Percentiles rank a stretch among this genome's conserved stretches.
phyloP scores from a whole-genome alignment of 2,329 filamentous ascomycete genomes.

The Eurotiales sp. region DNA sequence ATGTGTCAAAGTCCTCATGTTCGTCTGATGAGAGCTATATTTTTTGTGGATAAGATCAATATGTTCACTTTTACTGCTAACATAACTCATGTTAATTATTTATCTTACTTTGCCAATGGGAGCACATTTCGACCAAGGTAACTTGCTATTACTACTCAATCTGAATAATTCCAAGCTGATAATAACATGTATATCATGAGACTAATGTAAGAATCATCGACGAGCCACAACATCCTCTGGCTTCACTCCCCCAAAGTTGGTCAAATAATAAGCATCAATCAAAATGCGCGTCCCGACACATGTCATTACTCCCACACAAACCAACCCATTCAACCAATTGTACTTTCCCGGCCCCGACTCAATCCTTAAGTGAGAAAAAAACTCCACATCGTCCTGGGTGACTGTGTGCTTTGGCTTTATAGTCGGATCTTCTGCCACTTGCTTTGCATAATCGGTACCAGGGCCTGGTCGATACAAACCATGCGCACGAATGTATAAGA shows the following conservation, averaged over 20 bases:
- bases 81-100: too few relatives aligned
- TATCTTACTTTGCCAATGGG: too few relatives aligned
- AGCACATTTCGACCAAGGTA: too few relatives aligned
- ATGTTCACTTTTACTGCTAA: background rate
- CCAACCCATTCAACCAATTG: slow-evolving; percentile 26
- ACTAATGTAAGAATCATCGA: background rate
- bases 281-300: slow-evolving; percentile 21
- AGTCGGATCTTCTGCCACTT: slow-evolving; percentile 17
- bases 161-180: background rate
- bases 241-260: slow-evolving; percentile 19
- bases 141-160: background rate
- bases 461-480: slow-evolving; percentile 24
- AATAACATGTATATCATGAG: background rate
- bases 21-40: too few relatives aligned
- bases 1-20: too few relatives aligned
- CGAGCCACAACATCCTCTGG: slow-evolving; percentile 20
- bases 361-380: slow-evolving; percentile 24
- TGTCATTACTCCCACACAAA: slow-evolving; percentile 23
- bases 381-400: slow-evolving; percentile 23
- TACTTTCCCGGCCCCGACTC: slow-evolving; percentile 21
- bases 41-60: background rate
- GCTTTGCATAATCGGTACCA: slow-evolving; percentile 21
- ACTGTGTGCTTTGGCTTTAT: slow-evolving; percentile 17
- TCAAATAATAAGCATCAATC: slow-evolving; percentile 25
- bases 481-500: slow-evolving; percentile 24